phyloP scores from a whole-genome alignment of 768 basidiomycete genomes.

The Mycena capillaripes region DNA sequence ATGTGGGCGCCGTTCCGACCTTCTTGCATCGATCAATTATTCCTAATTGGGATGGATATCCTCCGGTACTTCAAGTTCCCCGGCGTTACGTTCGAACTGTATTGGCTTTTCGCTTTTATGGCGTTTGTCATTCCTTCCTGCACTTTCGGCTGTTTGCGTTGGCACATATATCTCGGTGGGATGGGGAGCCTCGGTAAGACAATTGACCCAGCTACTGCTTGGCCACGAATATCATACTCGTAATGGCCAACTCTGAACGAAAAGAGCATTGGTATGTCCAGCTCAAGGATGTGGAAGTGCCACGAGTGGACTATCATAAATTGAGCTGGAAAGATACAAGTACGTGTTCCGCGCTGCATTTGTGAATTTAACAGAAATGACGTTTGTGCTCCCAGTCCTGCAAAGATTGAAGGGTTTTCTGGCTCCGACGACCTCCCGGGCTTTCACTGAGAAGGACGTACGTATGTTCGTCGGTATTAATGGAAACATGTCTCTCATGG shows the following conservation, averaged over 20 bases:
- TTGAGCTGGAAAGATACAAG: slow-evolving; percentile 24
- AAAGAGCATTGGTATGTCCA: slow-evolving; percentile 17
- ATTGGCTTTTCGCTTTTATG: too few relatives aligned
- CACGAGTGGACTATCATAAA: slow-evolving; percentile 6
- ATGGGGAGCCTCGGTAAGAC: neutral
- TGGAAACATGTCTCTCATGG: neutral
- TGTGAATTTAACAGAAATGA: neutral
- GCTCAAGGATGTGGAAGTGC: slow-evolving; percentile 20
- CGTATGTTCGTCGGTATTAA: neutral
- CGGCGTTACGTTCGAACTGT: too few relatives aligned
- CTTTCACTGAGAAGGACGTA: slow-evolving; percentile 23
- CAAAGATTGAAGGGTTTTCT: slow-evolving; percentile 16
- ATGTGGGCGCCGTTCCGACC: too few relatives aligned
- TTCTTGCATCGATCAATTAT: too few relatives aligned
- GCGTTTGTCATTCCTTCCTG: too few relatives aligned
- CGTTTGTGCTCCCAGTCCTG: slow-evolving; percentile 1
- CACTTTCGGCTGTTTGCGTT: neutral
- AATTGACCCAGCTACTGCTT: neutral
- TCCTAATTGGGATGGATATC: too few relatives aligned
- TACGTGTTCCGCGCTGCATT: slow-evolving; percentile 6
- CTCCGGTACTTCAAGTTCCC: too few relatives aligned
- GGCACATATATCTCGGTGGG: too few relatives aligned
- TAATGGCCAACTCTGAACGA: slow-evolving; percentile 8
- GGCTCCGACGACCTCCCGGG: slow-evolving; percentile 25
- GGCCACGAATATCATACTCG: neutral